A percentile compares a stretch with the other conserved stretches of the same genome.
Evolutionary conservation across 2,329 filamentous ascomycete genomes (phyloP).

Genomic region (Colletotrichum noveboracense): DNA sequence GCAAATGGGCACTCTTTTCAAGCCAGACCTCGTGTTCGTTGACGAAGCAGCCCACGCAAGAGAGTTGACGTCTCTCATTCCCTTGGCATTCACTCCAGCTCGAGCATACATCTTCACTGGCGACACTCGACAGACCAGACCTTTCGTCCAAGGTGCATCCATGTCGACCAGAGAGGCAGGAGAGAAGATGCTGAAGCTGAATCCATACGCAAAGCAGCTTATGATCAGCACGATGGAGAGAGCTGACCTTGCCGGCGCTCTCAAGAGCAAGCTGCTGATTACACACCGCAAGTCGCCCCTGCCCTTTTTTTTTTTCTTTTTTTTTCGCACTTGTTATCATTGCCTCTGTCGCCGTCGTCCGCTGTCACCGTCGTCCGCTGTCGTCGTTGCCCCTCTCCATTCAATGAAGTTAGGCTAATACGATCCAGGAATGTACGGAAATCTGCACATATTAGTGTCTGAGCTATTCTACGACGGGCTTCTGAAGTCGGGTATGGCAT

Average conservation of each 20-base stretch:
- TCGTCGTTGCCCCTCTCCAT: neutral
- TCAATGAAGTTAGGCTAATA: neutral
- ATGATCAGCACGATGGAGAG: conserved; percentile 43
- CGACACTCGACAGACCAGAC: conserved; percentile 49
- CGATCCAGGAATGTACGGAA: conserved; percentile 30
- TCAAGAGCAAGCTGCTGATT: conserved; percentile 37
- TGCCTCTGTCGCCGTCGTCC: neutral
- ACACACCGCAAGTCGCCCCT: conserved; percentile 35
- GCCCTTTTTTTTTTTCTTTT: no score
- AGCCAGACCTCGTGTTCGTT: conserved; percentile 85
- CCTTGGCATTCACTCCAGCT: conserved; percentile 47
- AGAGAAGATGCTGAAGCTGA: neutral
- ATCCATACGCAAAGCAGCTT: conserved; percentile 11
- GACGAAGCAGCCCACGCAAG: conserved; percentile 66
- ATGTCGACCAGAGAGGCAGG: neutral
- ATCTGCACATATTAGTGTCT: conserved; percentile 46
- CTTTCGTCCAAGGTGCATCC: conserved; percentile 39
- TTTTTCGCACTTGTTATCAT: neutral
- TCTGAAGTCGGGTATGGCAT: conserved; percentile 40
- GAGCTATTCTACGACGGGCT: conserved; percentile 43
- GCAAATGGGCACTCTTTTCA: conserved; percentile 53
- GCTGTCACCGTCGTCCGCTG: neutral
- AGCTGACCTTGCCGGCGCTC: conserved; percentile 34
- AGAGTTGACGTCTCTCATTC: conserved; percentile 50
- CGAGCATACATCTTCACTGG: conserved; percentile 51